phyloP scores from a whole-genome alignment of 2,329 filamentous ascomycete species.

The Diaporthe nobilis region DNA sequence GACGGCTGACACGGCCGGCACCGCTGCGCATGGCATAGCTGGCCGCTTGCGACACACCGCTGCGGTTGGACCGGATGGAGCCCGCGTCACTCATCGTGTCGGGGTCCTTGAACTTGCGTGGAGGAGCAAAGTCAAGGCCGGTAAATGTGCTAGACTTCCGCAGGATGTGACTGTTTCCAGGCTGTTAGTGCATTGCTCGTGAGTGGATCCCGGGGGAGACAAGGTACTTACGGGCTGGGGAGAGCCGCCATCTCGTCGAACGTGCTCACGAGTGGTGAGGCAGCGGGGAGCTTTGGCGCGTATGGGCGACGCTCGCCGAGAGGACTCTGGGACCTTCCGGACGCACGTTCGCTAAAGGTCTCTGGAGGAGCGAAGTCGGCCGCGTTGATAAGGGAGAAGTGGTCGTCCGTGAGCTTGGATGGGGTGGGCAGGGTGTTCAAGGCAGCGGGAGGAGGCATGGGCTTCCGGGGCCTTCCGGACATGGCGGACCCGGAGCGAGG shows the following conservation, averaged over 20 bases:
- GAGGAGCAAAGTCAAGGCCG: conserved; percentile 84
- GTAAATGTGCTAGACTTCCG: conserved; percentile 86
- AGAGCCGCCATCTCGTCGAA: conserved; percentile 90
- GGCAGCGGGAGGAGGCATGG: conserved; percentile 78
- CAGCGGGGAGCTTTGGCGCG: conserved; percentile 78
- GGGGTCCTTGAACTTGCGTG: conserved; percentile 77
- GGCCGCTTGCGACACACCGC: conserved; percentile 80
- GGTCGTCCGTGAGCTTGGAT: conserved; percentile 85
- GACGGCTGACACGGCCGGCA: conserved; percentile 87
- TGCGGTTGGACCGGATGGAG: conserved; percentile 80
- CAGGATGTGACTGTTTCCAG: conserved; percentile 71
- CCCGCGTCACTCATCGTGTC: conserved; percentile 73
- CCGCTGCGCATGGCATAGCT: conserved; percentile 82
- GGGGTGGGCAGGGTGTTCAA: conserved; percentile 88
- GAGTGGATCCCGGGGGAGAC: no score
- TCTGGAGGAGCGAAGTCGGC: conserved; percentile 90
- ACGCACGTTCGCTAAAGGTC: conserved; percentile 74
- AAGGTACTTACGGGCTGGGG: conserved; percentile 86
- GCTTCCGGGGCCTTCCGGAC: conserved; percentile 59
- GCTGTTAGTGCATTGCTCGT: conserved; percentile 47
- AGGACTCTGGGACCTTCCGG: conserved; percentile 77
- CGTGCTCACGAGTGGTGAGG: conserved; percentile 84
- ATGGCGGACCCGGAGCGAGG: conserved; percentile 66
- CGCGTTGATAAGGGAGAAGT: conserved; percentile 76
- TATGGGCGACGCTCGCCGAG: conserved; percentile 79